phyloP scores from a whole-genome alignment of 225 moss, liverwort and hornwort species.

The Lunularia cruciata region DNA sequence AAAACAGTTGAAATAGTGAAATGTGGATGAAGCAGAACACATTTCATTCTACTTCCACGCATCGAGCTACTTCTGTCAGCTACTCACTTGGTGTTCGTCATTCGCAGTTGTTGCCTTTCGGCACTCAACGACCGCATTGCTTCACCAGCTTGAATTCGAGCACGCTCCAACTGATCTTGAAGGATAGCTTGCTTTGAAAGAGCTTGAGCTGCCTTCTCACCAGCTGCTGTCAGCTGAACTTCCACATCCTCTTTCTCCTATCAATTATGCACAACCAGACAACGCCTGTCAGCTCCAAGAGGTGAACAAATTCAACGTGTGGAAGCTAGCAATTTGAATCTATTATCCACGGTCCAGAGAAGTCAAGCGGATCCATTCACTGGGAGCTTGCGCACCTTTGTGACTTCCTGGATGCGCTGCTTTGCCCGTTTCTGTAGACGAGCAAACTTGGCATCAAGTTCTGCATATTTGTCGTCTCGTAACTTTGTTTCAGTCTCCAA shows the following conservation, averaged over 20 bases:
- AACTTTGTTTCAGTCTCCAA: constrained; percentile 58
- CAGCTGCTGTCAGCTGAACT: constrained; percentile 53
- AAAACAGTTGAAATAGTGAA: no score
- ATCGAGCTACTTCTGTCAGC: no score
- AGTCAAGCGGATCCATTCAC: background rate
- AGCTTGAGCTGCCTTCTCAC: constrained; percentile 68
- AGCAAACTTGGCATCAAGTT: constrained; percentile 94
- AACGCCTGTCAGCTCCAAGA: background rate
- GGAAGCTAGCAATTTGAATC: no score
- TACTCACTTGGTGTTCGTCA: constrained; percentile 50
- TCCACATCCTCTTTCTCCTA: constrained; percentile 89
- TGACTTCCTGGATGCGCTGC: constrained; percentile 94
- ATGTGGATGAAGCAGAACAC: no score
- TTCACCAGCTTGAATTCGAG: constrained; percentile 77
- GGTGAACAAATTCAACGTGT: background rate
- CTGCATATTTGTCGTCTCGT: constrained; percentile 66
- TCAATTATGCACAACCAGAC: background rate
- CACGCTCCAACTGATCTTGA: constrained; percentile 73
- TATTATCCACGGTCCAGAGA: no score
- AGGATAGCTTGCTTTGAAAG: constrained; percentile 65
- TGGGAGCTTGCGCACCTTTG: constrained; percentile 43
- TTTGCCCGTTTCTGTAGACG: constrained; percentile 94
- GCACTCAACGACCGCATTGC: constrained; percentile 73
- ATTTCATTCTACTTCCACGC: no score
- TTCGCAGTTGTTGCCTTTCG: constrained; percentile 72